phyloP scores from a whole-genome alignment of 164 flowering plant species.

The Piper betle region DNA sequence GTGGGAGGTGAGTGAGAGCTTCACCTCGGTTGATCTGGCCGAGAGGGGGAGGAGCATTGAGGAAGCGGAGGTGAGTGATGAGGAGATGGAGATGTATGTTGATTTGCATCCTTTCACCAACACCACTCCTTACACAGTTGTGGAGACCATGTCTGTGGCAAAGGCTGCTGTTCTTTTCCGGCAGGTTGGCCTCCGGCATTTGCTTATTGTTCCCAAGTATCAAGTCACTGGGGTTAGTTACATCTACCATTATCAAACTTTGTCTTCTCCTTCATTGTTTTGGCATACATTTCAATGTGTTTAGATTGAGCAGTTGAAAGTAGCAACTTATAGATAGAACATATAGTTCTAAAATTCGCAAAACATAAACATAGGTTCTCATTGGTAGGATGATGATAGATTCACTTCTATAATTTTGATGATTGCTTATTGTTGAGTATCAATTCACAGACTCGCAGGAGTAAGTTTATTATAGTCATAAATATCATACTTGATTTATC shows the following conservation, averaged over 20 bases:
- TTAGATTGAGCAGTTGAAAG: no score
- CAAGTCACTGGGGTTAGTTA: conserved; percentile 74
- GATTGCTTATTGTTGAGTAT: no score
- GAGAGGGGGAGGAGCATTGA: conserved; percentile 52
- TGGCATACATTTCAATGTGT: no score
- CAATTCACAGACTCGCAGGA: no score
- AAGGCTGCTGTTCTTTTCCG: conserved; percentile 82
- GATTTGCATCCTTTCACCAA: conserved; percentile 88
- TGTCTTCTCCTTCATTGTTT: no score
- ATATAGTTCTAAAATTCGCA: no score
- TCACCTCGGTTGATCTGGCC: conserved; percentile 59
- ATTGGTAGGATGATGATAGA: no score
- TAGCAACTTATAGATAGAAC: no score
- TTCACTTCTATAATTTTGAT: no score
- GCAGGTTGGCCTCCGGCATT: conserved; percentile 70
- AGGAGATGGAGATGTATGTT: conserved; percentile 84
- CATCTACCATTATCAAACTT: background rate
- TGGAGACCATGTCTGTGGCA: conserved; percentile 85
- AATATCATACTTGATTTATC: no score
- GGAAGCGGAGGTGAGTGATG: conserved; percentile 39
- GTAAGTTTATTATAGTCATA: no score
- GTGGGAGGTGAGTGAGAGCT: conserved; percentile 59
- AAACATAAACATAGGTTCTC: no score
- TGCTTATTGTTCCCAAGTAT: conserved; percentile 69
- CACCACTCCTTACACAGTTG: conserved; percentile 74